Conservation (phyloP, 1,284 basidiomycete genomes). For the Ceratobasidium sp. region DNA sequence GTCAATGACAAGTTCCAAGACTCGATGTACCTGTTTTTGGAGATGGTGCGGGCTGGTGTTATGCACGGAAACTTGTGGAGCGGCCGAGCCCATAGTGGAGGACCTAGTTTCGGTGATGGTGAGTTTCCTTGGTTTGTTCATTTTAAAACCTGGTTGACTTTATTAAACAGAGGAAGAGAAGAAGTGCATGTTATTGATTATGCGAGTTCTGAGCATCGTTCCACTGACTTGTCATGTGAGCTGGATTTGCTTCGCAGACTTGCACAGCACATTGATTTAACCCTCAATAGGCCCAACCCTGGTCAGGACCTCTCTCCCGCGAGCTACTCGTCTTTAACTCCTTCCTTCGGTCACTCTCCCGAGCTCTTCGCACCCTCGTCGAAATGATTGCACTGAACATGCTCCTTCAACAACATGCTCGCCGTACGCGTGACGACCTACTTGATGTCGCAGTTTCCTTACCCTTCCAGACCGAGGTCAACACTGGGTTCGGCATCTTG, state of each 20-base stretch:
- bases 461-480: slow-evolving; percentile 96
- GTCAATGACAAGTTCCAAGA: slow-evolving; percentile 99
- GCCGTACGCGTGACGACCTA: slow-evolving; percentile 89
- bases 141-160: slow-evolving; percentile 3
- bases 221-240: slow-evolving; percentile 92
- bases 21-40: slow-evolving; percentile 91
- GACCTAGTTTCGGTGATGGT: slow-evolving; percentile 94
- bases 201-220: slow-evolving; percentile 95
- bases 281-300: slow-evolving; percentile 76
- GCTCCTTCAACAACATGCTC: slow-evolving; percentile 89
- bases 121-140: slow-evolving; percentile 52
- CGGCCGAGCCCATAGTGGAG: slow-evolving; percentile 89
- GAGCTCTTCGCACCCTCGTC: slow-evolving; percentile 89
- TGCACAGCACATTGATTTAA: slow-evolving; percentile 38
- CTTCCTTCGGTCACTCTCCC: slow-evolving; percentile 90
- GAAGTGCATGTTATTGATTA: slow-evolving; percentile 92
- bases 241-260: slow-evolving; percentile 47
- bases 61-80: slow-evolving; percentile 96
- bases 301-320: slow-evolving; percentile 95
- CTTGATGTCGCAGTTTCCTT: slow-evolving; percentile 92
- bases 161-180: slow-evolving; percentile 84
- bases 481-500: slow-evolving; percentile 97
- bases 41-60: slow-evolving; percentile 93
- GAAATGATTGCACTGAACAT: slow-evolving; percentile 95
- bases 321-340: slow-evolving; percentile 99